Conservation (phyloP, 768 basidiomycete species). For the Fomitopsis serialis region DNA sequence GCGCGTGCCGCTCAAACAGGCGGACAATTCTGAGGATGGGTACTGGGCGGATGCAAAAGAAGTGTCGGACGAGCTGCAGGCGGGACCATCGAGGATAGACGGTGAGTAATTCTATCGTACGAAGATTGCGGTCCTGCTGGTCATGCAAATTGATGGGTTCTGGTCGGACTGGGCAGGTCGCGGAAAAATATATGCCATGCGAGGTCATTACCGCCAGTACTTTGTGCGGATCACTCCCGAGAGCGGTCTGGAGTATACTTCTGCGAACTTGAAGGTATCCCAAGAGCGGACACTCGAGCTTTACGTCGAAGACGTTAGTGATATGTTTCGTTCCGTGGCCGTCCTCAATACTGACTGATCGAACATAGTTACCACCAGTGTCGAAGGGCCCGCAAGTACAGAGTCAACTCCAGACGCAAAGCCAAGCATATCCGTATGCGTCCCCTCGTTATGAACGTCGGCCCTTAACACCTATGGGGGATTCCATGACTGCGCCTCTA, state of each 20-base stretch:
- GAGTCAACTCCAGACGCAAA: conserved; percentile 2
- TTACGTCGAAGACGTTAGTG: conserved; percentile 53
- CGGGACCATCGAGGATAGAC: conserved; percentile 61
- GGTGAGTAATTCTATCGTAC: no score
- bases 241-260: conserved; percentile 44
- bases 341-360: not conserved
- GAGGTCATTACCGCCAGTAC: conserved; percentile 65
- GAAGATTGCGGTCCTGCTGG: no score
- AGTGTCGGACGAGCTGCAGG: conserved; percentile 53
- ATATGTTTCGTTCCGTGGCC: not conserved
- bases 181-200: conserved; percentile 59
- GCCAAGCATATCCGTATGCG: not conserved
- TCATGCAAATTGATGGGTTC: no score
- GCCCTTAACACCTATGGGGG: conserved; percentile 12
- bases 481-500: conserved; percentile 8
- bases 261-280: conserved; percentile 53
- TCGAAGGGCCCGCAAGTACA: not conserved
- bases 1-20: conserved; percentile 46
- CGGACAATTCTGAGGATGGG: conserved; percentile 45
- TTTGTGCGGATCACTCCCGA: conserved; percentile 57
- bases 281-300: conserved; percentile 51
- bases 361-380: not conserved
- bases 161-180: conserved; percentile 37
- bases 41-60: conserved; percentile 72
- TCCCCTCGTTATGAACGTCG: not conserved